A percentile compares a stretch with the other conserved stretches of the same genome.
These are phyloP conservation scores for Ceriops zippeliana DNA, from an alignment of 345 rosid genomes.

Conservation along the genomic window DNA sequence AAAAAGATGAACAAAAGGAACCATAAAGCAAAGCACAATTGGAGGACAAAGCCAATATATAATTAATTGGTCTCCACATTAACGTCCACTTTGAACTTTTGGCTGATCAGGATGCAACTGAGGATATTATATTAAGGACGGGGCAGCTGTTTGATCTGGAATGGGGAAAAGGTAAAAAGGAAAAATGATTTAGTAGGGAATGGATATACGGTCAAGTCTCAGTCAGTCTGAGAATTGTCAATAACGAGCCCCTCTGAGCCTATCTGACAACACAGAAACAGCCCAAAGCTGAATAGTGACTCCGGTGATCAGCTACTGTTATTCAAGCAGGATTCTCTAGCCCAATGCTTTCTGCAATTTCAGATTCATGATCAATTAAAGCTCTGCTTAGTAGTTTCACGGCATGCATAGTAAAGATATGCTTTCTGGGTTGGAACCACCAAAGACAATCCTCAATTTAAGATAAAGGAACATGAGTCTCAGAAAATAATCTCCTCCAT, in stretches of 20 bases:
- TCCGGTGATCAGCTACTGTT: not conserved
- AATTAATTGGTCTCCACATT: not conserved
- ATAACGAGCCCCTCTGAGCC: constrained; percentile 6
- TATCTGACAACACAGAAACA: not conserved
- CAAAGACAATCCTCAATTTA: not conserved
- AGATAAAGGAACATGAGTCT: not conserved
- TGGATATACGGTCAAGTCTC: too few relatives aligned
- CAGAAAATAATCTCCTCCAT: too few relatives aligned
- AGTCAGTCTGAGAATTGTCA: too few relatives aligned
- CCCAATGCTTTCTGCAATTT: not conserved
- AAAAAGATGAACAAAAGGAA: constrained; percentile 4
- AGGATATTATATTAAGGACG: not conserved
- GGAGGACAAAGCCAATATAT: constrained; percentile 1
- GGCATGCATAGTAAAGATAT: not conserved
- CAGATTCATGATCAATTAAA: not conserved
- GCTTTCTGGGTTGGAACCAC: not conserved
- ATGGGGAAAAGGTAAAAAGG: too few relatives aligned
- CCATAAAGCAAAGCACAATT: not conserved
- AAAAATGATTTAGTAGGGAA: too few relatives aligned
- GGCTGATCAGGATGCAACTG: too few relatives aligned
- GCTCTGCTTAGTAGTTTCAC: not conserved
- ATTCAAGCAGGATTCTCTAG: not conserved
- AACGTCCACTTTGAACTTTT: not conserved
- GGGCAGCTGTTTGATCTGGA: not conserved
- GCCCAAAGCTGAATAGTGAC: not conserved